Conservation (phyloP, 2,329 filamentous ascomycete genomes). For the Aspergillus fructus region DNA sequence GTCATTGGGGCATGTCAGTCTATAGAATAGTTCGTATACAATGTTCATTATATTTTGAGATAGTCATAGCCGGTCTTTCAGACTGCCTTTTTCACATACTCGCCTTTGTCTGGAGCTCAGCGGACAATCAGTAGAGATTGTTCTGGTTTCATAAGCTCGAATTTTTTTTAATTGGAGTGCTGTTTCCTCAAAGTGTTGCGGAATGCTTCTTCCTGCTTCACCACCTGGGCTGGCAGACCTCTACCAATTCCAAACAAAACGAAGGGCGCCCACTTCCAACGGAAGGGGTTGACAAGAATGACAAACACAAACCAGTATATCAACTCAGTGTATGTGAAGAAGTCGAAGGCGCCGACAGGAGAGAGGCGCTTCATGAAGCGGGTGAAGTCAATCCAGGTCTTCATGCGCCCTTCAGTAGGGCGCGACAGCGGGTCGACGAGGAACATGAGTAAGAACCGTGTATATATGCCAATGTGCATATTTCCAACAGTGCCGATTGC, state of each 20-base stretch:
- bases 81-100: not conserved
- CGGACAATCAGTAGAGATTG: not conserved
- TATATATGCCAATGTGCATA: constrained; percentile 89
- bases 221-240: constrained; percentile 63
- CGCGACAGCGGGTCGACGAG: constrained; percentile 74
- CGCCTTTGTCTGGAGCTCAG: not conserved
- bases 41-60: not conserved
- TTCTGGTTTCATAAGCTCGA: not conserved
- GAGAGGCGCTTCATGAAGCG: constrained; percentile 66
- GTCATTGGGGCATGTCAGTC: no score
- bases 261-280: constrained; percentile 87
- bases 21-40: constrained; percentile 1
- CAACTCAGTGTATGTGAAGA: constrained; percentile 84
- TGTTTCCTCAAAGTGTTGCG: constrained; percentile 28
- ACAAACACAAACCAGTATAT: constrained; percentile 84
- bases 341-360: constrained; percentile 77
- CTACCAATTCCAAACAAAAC: constrained; percentile 75
- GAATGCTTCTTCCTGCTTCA: constrained; percentile 61
- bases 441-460: constrained; percentile 82
- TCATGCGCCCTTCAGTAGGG: constrained; percentile 72
- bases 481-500: constrained; percentile 82
- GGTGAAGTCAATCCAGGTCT: constrained; percentile 84
- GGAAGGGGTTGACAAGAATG: constrained; percentile 76
- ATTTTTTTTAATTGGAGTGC: constrained; percentile 9
- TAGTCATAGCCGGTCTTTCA: not conserved